A percentile compares a stretch with the other conserved stretches of the same genome.
phyloP scores from a whole-genome alignment of 768 basidiomycete species.

The Serendipita sp. region DNA sequence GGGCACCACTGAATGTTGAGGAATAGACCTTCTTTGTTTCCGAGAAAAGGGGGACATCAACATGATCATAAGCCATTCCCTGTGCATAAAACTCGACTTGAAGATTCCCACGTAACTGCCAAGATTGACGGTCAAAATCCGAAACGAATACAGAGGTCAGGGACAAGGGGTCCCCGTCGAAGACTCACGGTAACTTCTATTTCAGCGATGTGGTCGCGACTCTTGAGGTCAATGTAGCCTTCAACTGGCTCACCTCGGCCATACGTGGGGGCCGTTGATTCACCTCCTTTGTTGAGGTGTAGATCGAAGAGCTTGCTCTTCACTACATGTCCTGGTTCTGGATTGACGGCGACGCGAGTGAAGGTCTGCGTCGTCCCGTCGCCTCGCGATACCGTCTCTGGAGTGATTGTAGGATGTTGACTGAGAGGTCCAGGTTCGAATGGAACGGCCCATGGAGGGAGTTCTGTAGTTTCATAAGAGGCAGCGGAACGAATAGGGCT shows the following conservation, averaged over 20 bases:
- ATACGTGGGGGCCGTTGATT: neutral
- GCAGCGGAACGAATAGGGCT: neutral
- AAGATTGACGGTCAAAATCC: neutral
- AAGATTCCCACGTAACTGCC: neutral
- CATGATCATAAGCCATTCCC: neutral
- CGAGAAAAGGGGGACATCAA: neutral
- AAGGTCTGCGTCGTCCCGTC: neutral
- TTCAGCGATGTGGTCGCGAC: neutral
- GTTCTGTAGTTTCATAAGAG: neutral
- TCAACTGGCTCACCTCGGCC: neutral
- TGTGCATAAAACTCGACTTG: neutral
- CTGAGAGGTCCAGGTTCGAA: neutral
- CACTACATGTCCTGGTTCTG: neutral
- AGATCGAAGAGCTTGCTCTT: neutral
- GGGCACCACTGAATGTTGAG: neutral
- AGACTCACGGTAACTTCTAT: conserved; percentile 1
- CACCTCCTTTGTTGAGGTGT: neutral
- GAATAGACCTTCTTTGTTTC: neutral
- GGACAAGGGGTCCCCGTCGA: neutral
- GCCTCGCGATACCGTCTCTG: neutral
- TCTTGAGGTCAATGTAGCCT: neutral
- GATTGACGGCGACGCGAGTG: neutral
- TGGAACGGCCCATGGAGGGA: neutral
- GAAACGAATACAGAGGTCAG: neutral
- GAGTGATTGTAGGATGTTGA: neutral